Percentiles rank a stretch among this genome's conserved stretches.
phyloP scores from a whole-genome alignment of 805 yeast genomes.

The Lipomyces sp. region DNA sequence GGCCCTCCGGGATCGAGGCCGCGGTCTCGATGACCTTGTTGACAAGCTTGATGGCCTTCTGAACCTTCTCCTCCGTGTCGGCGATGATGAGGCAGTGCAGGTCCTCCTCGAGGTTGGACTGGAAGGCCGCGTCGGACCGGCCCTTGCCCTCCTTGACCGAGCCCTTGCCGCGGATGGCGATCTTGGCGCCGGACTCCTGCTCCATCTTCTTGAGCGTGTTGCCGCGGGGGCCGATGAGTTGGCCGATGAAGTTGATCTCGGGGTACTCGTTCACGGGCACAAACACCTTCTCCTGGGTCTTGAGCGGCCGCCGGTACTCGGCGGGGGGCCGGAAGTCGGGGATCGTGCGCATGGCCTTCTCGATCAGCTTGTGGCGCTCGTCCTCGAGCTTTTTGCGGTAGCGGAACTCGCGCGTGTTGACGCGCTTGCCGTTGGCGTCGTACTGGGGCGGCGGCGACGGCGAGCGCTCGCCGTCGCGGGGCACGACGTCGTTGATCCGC shows the following conservation, averaged over 20 bases:
- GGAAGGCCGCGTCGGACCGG: slow-evolving; percentile 45
- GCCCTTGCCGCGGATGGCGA: slow-evolving; percentile 92
- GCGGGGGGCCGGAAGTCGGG: slow-evolving; percentile 79
- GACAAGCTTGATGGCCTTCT: slow-evolving; percentile 69
- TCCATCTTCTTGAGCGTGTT: slow-evolving; percentile 78
- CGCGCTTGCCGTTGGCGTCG: slow-evolving; percentile 77
- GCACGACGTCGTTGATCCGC: slow-evolving; percentile 47
- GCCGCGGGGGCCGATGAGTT: slow-evolving; percentile 92
- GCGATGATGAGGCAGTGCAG: slow-evolving; percentile 85
- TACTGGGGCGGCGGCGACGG: slow-evolving; percentile 93
- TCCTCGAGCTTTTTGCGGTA: slow-evolving; percentile 60
- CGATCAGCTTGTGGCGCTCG: slow-evolving; percentile 79
- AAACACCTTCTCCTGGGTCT: slow-evolving; percentile 74
- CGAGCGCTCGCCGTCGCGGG: slow-evolving; percentile 52
- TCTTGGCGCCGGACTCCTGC: slow-evolving; percentile 79
- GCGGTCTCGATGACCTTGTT: slow-evolving; percentile 78
- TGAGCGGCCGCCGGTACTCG: slow-evolving; percentile 68
- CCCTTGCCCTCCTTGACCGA: slow-evolving; percentile 90
- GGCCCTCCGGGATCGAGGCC: slow-evolving; percentile 85
- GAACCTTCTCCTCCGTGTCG: slow-evolving; percentile 72
- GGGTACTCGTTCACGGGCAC: slow-evolving; percentile 87
- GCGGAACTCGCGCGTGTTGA: slow-evolving; percentile 76
- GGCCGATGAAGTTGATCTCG: slow-evolving; percentile 84
- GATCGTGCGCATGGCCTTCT: slow-evolving; percentile 63
- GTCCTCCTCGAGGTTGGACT: slow-evolving; percentile 68